Evolutionary conservation across 2,329 filamentous ascomycete species (phyloP).

Genomic region (Colletotrichum sp.): DNA sequence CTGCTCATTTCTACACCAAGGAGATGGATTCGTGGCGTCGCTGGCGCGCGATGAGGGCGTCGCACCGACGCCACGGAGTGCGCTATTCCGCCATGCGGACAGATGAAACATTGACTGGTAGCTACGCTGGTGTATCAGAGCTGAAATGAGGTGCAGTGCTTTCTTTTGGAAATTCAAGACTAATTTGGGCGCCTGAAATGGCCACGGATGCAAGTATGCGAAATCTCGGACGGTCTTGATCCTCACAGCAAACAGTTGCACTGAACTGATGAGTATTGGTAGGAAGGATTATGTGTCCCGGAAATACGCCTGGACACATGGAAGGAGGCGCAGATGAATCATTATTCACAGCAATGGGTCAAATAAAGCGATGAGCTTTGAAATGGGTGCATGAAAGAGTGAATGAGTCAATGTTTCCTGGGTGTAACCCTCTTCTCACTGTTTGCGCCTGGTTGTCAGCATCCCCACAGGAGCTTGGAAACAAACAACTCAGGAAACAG

Average conservation of each 20-base stretch:
- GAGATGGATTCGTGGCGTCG: neutral
- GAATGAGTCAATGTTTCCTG: neutral
- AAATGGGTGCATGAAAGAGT: neutral
- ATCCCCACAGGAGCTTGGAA: neutral
- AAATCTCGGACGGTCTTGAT: neutral
- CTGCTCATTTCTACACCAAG: neutral
- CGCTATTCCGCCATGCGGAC: neutral
- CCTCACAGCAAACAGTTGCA: neutral
- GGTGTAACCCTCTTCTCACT: neutral
- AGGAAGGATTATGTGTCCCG: neutral
- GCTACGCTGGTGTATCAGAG: neutral
- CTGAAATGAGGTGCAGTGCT: neutral
- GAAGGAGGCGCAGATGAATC: neutral
- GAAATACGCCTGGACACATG: fast-evolving
- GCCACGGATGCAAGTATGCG: neutral
- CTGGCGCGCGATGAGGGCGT: neutral
- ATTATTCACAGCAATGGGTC: neutral
- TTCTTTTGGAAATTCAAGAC: neutral
- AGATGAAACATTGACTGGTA: neutral
- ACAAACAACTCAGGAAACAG: neutral
- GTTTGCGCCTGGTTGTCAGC: fast-evolving
- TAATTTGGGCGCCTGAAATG: neutral
- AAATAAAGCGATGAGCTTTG: neutral
- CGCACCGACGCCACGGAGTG: neutral
- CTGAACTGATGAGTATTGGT: fast-evolving